Base-by-base conservation (phyloP, 495 filamentous ascomycete genomes). In the Aeminium ludgeri region DNA sequence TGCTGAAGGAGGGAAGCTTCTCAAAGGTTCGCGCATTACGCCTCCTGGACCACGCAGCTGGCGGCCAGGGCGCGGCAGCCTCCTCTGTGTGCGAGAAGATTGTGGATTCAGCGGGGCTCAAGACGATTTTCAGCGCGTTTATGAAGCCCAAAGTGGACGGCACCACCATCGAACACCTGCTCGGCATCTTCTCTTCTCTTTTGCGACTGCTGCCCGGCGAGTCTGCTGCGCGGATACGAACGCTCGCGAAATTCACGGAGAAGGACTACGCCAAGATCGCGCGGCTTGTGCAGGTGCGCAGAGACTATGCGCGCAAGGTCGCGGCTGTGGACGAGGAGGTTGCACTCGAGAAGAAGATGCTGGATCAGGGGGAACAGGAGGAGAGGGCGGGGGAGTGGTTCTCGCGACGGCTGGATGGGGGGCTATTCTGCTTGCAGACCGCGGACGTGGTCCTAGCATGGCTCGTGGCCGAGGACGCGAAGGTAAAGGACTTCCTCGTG, bases 401-500 rank as follows among this genome's bases (percentile, higher is more conserved):
- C n/a, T 78, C 78, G 0, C 66, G 75, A n/a, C 64, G 85, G 16
- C 64, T 96, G 23, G 86, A 95, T 51, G 85, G 79, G 0, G 89
- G 89, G 0, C 54, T 96, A 15, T 95, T 84, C 60, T 79, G 69
- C 20, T 61, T 96, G 39, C 83, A 93, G 65, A 84, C 78, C 6
- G 71, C 86, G 34, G 89, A 96, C 62, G 72, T 84, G 10, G 76
- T 95, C 28, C 55, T 96, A 29, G 84, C 89, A 16, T 99, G 91
- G 91, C 64, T 96, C 15, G 64, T 84, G 11, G 91, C 86, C 1
- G 91, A 99, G 58, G 91, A 96, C 53, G 73, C 73, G 34, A 85
- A 83, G 0, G 81, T 83, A 4, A 74, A 67, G 58, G 66, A 60
- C 30, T 80, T 70, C 58, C 73, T 95, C 15, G 60, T 94, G 23